Evolutionary conservation across 2,329 filamentous ascomycete genomes (phyloP).

Genomic region (Colletotrichum godetiae): DNA sequence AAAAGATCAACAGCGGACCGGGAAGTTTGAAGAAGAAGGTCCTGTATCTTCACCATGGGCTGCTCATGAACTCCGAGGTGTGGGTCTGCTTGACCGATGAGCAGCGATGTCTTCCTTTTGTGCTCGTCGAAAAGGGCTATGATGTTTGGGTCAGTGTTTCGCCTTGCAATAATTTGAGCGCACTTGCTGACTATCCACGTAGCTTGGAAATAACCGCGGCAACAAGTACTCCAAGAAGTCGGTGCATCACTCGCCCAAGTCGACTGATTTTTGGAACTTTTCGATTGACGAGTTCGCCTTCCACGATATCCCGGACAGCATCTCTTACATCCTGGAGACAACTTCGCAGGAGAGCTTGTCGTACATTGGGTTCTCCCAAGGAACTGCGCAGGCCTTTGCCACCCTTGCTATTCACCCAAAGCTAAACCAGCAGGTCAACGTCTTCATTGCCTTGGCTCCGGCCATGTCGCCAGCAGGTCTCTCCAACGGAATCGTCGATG

Average conservation of each 20-base stretch:
- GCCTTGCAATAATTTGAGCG: not conserved
- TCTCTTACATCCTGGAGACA: conserved; percentile 87
- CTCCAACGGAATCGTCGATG: conserved; percentile 90
- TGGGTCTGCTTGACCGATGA: conserved; percentile 95
- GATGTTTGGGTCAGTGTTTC: conserved; percentile 85
- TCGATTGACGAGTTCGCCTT: conserved; percentile 99
- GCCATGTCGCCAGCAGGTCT: conserved; percentile 96
- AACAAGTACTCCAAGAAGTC: conserved; percentile 99
- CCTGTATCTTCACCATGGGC: conserved; percentile 92
- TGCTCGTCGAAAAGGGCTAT: conserved; percentile 89
- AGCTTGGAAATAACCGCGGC: conserved; percentile 96
- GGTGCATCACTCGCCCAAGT: conserved; percentile 78
- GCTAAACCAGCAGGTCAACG: conserved; percentile 91
- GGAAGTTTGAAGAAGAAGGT: conserved; percentile 82
- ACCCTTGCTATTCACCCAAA: conserved; percentile 91
- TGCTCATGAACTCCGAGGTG: conserved; percentile 99
- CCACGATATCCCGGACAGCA: conserved; percentile 95
- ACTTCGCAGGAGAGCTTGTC: conserved; percentile 87
- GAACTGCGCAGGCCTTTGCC: conserved; percentile 96
- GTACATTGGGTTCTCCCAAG: conserved; percentile 97
- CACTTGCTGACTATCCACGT: conserved; percentile 37
- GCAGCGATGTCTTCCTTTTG: conserved; percentile 87
- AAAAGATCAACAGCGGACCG: conserved; percentile 78
- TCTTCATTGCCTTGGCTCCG: conserved; percentile 95
- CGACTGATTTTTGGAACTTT: conserved; percentile 92